Evolutionary conservation across 1,139 yeast species (phyloP), one percentile per base, ranked within the genome.

Genomic region (Meyerozyma athensensis): DNA sequence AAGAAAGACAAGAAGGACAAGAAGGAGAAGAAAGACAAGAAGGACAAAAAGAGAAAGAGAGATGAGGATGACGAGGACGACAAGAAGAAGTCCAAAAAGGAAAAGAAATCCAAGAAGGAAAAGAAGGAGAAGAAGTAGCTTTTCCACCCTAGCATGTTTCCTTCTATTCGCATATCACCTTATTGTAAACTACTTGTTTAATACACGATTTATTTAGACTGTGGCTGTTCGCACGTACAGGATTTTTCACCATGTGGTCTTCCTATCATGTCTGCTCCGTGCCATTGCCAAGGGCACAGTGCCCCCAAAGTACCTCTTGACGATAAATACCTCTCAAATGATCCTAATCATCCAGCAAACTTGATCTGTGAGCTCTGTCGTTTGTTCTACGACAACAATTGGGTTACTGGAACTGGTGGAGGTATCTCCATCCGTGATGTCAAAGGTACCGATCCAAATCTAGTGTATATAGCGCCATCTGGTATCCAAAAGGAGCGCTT

Each of bases 361-460:
- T 64, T 85, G 49, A 85, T 90, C 45, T 87, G 96, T 56, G 86
- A 84, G 46, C 69, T 90, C 28, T 89, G 97, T 57, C 69, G 77
- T 36, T 64, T 77, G 20, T 86, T 90, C 55, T 90, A 85, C 56
- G 72, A 77, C 51, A 82, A 83, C 54, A 83, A 86, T 40, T 89
- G 97, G 96, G 94, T 87, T 45, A 84, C 96, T 0, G 97, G 97
- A 4, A 90, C 97, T 1, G 97, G 96, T 2, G 97, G 97, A 19
- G 97, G 97, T 3, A 82, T 90, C 51, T 84, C 95, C 26, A 83
- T 90, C 38, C 69, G 84, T 44, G 79, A 82, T 37, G 73, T 66
- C 20, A 70, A 68, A 4, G 72, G 71, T 3, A 40, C 42, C 13
- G 61, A 68, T 42, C 65, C 69, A 14, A 70, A 78, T 41, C 54